Evolutionary conservation across 495 filamentous ascomycete species (phyloP).

Genomic region (Haplographium delicatum): DNA sequence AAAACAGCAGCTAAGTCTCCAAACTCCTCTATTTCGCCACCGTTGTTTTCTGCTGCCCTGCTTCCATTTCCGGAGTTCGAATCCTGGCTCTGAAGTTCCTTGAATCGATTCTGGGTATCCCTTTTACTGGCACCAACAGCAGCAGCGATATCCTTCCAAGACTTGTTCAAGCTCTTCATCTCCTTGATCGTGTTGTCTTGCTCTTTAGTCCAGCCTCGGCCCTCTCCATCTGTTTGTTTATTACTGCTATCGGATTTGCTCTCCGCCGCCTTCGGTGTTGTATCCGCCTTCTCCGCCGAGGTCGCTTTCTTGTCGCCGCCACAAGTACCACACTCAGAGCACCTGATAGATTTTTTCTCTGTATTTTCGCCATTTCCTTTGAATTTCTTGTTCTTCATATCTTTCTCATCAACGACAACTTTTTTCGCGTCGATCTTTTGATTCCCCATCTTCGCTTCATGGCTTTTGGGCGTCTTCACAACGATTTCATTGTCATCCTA

Average conservation of each 20-base stretch:
- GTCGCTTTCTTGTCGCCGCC: background rate
- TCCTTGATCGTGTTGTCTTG: slow-evolving; percentile 23
- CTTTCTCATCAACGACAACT: too few relatives aligned
- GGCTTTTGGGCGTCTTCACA: background rate
- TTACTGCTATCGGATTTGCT: slow-evolving; percentile 1
- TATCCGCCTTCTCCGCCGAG: background rate
- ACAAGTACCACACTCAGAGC: background rate
- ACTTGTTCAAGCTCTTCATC: slow-evolving; percentile 24
- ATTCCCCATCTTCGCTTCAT: slow-evolving; percentile 10
- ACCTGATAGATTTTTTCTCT: background rate
- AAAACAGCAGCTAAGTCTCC: too few relatives aligned
- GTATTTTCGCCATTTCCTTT: background rate
- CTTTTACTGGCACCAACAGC: slow-evolving; percentile 14
- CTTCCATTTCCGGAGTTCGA: background rate
- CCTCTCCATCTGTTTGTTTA: background rate
- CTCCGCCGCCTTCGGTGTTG: background rate
- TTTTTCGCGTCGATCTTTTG: background rate
- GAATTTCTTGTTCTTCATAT: background rate
- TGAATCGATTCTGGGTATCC: slow-evolving; percentile 3
- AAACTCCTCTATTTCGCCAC: background rate
- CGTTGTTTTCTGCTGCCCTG: background rate
- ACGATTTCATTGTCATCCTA: slow-evolving; percentile 1
- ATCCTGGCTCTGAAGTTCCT: slow-evolving; percentile 1
- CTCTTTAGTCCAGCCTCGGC: slow-evolving; percentile 10
- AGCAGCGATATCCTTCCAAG: slow-evolving; percentile 19